Evolutionary conservation across 2,329 filamentous ascomycete species (phyloP).

Genomic region (Arthrobotrys sinensis): DNA sequence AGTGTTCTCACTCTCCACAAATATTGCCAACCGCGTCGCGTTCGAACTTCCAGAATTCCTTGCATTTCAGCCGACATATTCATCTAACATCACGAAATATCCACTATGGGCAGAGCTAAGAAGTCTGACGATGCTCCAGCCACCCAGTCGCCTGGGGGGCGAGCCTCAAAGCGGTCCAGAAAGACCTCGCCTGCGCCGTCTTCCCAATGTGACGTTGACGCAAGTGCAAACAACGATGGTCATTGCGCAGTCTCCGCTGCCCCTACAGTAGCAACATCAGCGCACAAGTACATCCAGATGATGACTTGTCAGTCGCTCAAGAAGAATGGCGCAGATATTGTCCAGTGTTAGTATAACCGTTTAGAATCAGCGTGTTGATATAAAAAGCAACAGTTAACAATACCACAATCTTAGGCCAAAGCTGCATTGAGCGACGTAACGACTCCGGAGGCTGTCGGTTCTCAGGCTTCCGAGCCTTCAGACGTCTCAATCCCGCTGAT

Average conservation of each 20-base stretch:
- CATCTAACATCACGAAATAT: neutral
- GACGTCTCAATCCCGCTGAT: conserved; percentile 10
- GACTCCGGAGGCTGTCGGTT: conserved; percentile 62
- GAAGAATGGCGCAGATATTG: conserved; percentile 45
- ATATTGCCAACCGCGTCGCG: too few relatives aligned
- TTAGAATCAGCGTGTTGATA: neutral
- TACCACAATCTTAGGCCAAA: conserved; percentile 35
- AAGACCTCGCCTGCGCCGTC: conserved; percentile 6
- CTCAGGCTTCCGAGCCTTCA: conserved; percentile 61
- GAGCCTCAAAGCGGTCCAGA: conserved; percentile 8
- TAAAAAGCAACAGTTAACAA: neutral
- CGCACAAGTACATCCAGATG: conserved; percentile 39
- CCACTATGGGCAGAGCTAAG: conserved; percentile 15
- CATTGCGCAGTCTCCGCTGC: neutral
- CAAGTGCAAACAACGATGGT: neutral
- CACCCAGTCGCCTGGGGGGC: neutral
- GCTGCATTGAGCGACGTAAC: conserved; percentile 63
- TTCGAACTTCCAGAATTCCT: too few relatives aligned
- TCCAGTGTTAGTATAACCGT: conserved; percentile 39
- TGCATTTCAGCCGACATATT: too few relatives aligned
- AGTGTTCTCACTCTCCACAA: too few relatives aligned
- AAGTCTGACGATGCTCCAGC: neutral
- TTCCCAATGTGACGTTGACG: neutral
- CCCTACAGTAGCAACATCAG: conserved; percentile 27
- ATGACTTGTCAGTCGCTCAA: conserved; percentile 56